Percentiles rank a stretch among this genome's conserved stretches.
These are phyloP conservation scores for Populus simonii DNA, from an alignment of 345 rosid genomes.

Conservation along the genomic window DNA sequence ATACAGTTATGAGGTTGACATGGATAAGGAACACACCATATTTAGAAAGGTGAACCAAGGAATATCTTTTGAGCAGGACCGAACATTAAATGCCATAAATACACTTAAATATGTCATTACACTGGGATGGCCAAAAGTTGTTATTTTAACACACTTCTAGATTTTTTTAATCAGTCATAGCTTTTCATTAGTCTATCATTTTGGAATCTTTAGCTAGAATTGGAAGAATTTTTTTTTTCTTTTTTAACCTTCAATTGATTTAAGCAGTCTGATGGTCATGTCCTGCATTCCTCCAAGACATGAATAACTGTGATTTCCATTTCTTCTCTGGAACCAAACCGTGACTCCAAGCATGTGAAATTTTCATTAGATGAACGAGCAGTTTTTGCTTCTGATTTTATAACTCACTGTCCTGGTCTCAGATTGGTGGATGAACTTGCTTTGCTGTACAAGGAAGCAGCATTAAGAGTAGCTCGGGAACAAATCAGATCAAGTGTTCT, in stretches of 20 bases:
- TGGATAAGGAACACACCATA: conserved; percentile 84
- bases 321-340: background rate
- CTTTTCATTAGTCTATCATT: background rate
- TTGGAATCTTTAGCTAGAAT: background rate
- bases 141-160: too few relatives aligned
- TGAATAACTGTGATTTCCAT: background rate
- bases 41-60: conserved; percentile 49
- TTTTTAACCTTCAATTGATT: background rate
- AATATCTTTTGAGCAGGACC: background rate
- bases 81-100: too few relatives aligned
- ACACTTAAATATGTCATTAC: too few relatives aligned
- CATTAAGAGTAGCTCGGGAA: conserved; percentile 55
- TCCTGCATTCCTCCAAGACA: background rate
- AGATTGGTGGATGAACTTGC: conserved; percentile 86
- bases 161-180: background rate
- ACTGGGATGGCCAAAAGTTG: too few relatives aligned
- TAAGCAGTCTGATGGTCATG: background rate
- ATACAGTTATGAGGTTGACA: conserved; percentile 55
- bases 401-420: conserved; percentile 7
- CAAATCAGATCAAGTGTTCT: conserved; percentile 55
- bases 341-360: background rate
- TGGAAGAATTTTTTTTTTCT: background rate
- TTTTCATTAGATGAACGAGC: background rate
- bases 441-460: conserved; percentile 61
- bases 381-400: background rate